These are phyloP conservation scores for Colletotrichum spinosum DNA, from an alignment of 2,329 filamentous ascomycete species.

Conservation along the genomic window DNA sequence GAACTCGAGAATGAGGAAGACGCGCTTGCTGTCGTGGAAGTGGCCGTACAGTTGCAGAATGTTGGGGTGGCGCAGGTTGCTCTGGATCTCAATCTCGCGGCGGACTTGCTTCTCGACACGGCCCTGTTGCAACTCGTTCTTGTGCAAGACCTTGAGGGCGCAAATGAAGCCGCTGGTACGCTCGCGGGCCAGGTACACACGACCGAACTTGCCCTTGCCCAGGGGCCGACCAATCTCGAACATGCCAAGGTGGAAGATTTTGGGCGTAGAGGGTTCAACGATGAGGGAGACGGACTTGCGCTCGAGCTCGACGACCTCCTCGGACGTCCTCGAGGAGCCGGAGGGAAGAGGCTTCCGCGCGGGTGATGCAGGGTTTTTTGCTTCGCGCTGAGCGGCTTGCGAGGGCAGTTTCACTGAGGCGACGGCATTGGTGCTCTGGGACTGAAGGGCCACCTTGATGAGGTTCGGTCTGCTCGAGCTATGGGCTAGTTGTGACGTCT, in stretches of 20 bases:
- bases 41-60: slow-evolving; percentile 87
- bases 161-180: slow-evolving; percentile 84
- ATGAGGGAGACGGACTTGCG: slow-evolving; percentile 64
- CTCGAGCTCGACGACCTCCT: slow-evolving; percentile 63
- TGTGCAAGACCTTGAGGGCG: slow-evolving; percentile 88
- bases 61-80: slow-evolving; percentile 87
- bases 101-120: slow-evolving; percentile 87
- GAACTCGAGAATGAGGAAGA: slow-evolving; percentile 89
- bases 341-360: slow-evolving; percentile 61
- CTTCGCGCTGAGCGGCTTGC: slow-evolving; percentile 70
- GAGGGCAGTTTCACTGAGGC: slow-evolving; percentile 76
- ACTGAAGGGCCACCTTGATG: slow-evolving; percentile 86
- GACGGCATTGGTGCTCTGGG: slow-evolving; percentile 76
- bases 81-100: slow-evolving; percentile 90
- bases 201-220: slow-evolving; percentile 88
- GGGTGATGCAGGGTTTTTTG: slow-evolving; percentile 61
- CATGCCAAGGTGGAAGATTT: slow-evolving; percentile 89
- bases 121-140: slow-evolving; percentile 82
- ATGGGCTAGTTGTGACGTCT: slow-evolving; percentile 59
- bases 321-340: slow-evolving; percentile 53
- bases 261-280: slow-evolving; percentile 67
- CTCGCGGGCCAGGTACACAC: slow-evolving; percentile 87
- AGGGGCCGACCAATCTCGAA: slow-evolving; percentile 91
- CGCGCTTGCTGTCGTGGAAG: slow-evolving; percentile 89
- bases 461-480: slow-evolving; percentile 80